phyloP scores from a whole-genome alignment of 169 alveolate species.

The Cryptosporidium bovis region DNA sequence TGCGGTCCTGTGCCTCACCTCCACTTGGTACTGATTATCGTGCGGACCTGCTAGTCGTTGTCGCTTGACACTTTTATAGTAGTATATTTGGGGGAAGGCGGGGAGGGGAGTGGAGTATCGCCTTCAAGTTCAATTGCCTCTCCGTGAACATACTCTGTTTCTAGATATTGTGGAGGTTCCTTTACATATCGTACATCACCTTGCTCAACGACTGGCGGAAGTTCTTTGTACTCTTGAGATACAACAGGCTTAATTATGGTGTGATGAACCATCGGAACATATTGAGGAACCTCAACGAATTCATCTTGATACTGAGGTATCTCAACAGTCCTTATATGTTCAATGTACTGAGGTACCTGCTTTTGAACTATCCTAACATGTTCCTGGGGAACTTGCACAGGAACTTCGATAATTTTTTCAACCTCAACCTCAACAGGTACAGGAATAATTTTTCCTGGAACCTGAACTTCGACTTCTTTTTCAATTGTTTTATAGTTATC shows the following conservation, averaged over 20 bases:
- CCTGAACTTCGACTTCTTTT: conserved; percentile 61
- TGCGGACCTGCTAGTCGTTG: neutral
- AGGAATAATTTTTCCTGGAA: conserved; percentile 68
- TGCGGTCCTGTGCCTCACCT: neutral
- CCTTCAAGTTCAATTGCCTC: conserved; percentile 52
- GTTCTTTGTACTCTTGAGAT: conserved; percentile 69
- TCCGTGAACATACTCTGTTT: conserved; percentile 63
- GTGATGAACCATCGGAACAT: conserved; percentile 70
- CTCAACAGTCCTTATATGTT: conserved; percentile 72
- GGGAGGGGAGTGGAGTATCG: conserved; percentile 59
- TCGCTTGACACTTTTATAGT: conserved; percentile 15
- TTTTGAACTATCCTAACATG: conserved; percentile 58
- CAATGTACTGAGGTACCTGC: conserved; percentile 67
- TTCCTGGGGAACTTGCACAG: conserved; percentile 67
- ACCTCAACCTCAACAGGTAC: conserved; percentile 70
- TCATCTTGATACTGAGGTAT: conserved; percentile 73
- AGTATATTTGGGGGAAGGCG: conserved; percentile 57
- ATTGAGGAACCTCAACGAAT: conserved; percentile 54
- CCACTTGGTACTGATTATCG: neutral
- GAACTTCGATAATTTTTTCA: conserved; percentile 71
- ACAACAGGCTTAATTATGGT: conserved; percentile 68
- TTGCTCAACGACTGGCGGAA: conserved; percentile 73
- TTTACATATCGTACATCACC: conserved; percentile 52
- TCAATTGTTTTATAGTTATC: conserved; percentile 49
- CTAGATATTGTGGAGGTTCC: conserved; percentile 69